phyloP scores from a whole-genome alignment of 1,139 yeast species.

The Hemisphaericaspora subhashii region DNA sequence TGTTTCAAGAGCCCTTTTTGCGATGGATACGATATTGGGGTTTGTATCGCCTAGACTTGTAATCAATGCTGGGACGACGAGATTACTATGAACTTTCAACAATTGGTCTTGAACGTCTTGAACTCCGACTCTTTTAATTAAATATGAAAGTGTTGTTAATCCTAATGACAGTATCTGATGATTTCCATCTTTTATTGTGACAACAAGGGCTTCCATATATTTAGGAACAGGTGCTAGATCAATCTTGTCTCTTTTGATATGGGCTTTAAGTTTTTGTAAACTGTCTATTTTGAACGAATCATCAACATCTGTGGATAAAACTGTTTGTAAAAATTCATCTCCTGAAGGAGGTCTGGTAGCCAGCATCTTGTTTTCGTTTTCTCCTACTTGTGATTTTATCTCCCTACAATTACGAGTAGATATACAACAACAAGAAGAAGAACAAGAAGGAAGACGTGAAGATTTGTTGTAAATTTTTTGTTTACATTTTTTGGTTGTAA shows the following conservation, averaged over 20 bases:
- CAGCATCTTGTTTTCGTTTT: conserved; percentile 4
- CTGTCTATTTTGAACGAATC: conserved; percentile 33
- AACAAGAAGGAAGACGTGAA: neutral
- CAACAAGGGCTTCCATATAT: conserved; percentile 58
- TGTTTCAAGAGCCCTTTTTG: conserved; percentile 60
- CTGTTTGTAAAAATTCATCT: conserved; percentile 23
- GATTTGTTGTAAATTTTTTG: too few relatives aligned
- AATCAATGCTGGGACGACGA: conserved; percentile 59
- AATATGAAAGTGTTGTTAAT: conserved; percentile 71
- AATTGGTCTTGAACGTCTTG: conserved; percentile 56
- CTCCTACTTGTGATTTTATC: too few relatives aligned
- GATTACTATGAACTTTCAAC: conserved; percentile 48
- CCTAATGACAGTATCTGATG: conserved; percentile 46
- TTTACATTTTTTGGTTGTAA: too few relatives aligned
- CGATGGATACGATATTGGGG: conserved; percentile 42
- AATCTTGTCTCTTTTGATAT: conserved; percentile 66
- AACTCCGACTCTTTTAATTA: conserved; percentile 72
- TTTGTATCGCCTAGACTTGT: conserved; percentile 52
- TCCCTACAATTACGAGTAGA: too few relatives aligned
- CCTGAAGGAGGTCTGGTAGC: conserved; percentile 5
- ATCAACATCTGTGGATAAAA: conserved; percentile 21
- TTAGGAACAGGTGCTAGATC: conserved; percentile 51
- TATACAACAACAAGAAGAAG: neutral
- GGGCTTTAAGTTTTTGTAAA: conserved; percentile 59
- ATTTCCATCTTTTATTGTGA: conserved; percentile 44